Percentiles rank a stretch among this genome's conserved stretches.
Conservation (phyloP, 2,329 filamentous ascomycete genomes). For the Anthostomella pinea region DNA sequence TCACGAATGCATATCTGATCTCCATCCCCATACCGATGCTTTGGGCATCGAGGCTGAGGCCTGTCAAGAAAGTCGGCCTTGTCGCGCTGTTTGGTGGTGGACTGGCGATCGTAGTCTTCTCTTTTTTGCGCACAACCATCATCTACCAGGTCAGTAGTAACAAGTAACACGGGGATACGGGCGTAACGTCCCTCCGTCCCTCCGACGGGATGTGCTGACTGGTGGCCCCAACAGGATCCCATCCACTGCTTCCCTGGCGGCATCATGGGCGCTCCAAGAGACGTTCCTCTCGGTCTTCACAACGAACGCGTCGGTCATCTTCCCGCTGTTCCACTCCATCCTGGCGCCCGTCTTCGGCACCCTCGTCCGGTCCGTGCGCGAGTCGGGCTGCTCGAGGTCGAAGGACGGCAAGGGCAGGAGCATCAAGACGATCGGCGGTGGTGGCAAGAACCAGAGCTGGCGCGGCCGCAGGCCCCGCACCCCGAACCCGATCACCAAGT, state of each 20-base stretch:
- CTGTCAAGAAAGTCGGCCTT: slow-evolving; percentile 34
- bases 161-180: too few relatives aligned
- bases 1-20: slow-evolving; percentile 57
- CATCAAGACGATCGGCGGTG: slow-evolving; percentile 37
- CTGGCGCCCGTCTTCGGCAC: slow-evolving; percentile 31
- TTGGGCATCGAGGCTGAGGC: slow-evolving; percentile 35
- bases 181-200: slow-evolving; percentile 7
- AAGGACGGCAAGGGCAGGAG: slow-evolving; percentile 28
- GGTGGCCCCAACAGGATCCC: slow-evolving; percentile 30
- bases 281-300: slow-evolving; percentile 41
- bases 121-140: slow-evolving; percentile 35
- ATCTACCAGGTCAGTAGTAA: slow-evolving; percentile 36
- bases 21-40: slow-evolving; percentile 55
- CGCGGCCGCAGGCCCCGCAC: slow-evolving; percentile 25
- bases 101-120: slow-evolving; percentile 38
- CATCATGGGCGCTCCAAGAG: slow-evolving; percentile 42
- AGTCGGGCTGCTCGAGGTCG: slow-evolving; percentile 36
- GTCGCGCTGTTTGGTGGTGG: slow-evolving; percentile 36
- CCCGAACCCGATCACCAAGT: slow-evolving; percentile 34
- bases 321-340: slow-evolving; percentile 41
- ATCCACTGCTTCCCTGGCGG: slow-evolving; percentile 38
- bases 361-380: slow-evolving; percentile 34
- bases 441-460: slow-evolving; percentile 25
- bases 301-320: slow-evolving; percentile 42
- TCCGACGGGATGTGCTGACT: slow-evolving; percentile 2